These are phyloP conservation scores for Volvox africanus DNA, from an alignment of 139 green algal species.

Conservation along the genomic window DNA sequence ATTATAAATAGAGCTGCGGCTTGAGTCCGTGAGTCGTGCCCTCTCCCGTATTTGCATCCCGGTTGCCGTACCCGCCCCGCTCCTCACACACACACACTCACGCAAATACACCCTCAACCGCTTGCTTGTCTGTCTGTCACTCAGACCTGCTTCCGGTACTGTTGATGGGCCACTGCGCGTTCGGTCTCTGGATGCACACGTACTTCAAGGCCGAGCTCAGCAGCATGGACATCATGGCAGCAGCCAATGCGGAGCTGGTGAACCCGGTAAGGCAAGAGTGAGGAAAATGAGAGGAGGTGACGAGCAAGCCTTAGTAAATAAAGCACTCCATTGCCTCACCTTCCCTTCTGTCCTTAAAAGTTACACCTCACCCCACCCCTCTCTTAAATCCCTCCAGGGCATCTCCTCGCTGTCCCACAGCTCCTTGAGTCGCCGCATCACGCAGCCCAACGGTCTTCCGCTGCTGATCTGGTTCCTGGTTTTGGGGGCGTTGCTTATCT, in stretches of 20 bases:
- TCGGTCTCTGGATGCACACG: conserved; percentile 75
- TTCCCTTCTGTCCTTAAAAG: too few relatives aligned
- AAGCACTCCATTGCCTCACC: too few relatives aligned
- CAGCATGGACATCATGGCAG: background rate
- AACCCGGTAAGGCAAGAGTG: background rate
- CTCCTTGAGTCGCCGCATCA: conserved; percentile 43
- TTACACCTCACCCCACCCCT: background rate
- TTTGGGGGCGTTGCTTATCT: conserved; percentile 55
- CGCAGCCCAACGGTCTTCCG: conserved; percentile 64
- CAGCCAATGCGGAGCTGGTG: background rate
- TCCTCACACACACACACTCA: background rate
- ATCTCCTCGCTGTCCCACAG: conserved; percentile 9
- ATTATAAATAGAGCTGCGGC: too few relatives aligned
- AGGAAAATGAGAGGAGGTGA: too few relatives aligned
- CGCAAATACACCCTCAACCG: background rate
- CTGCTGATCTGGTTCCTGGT: conserved; percentile 56
- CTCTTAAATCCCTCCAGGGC: background rate
- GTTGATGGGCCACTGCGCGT: conserved; percentile 57
- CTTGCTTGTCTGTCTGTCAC: background rate
- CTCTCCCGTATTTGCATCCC: too few relatives aligned
- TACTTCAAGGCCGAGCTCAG: conserved; percentile 52
- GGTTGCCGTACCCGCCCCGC: too few relatives aligned
- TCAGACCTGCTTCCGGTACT: conserved; percentile 65
- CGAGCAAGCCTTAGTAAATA: too few relatives aligned
- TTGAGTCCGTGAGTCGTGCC: too few relatives aligned